phyloP scores from a whole-genome alignment of 1,284 basidiomycete species.

The Caloboletus inedulis region DNA sequence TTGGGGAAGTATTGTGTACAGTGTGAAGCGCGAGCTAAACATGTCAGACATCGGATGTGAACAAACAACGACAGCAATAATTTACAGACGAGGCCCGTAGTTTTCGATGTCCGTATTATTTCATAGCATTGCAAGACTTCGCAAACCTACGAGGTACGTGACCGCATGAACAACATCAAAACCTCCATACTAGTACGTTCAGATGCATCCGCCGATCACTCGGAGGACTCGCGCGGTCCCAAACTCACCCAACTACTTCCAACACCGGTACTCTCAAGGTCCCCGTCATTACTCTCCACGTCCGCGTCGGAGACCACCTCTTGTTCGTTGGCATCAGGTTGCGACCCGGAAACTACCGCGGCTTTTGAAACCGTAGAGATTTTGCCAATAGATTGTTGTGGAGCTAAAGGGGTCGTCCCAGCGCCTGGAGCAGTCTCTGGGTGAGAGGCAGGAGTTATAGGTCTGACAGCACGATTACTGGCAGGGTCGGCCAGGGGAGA shows the following conservation, averaged over 20 bases:
- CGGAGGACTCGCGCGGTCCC: constrained; percentile 23
- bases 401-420: not conserved
- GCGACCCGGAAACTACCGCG: constrained; percentile 2
- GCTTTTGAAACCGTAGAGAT: not conserved
- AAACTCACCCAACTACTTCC: constrained; percentile 70
- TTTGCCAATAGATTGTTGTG: constrained; percentile 9
- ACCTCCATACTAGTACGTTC: not conserved
- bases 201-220: constrained; percentile 11
- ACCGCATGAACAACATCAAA: not conserved
- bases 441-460: constrained; percentile 16
- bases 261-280: constrained; percentile 38
- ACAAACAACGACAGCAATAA: constrained; percentile 2
- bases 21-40: not conserved
- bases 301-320: constrained; percentile 59
- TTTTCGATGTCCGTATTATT: not conserved
- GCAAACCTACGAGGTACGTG: not conserved
- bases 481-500: constrained; percentile 28
- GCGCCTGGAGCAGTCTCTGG: not conserved
- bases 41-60: not conserved
- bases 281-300: constrained; percentile 58
- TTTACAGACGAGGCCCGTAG: constrained; percentile 18
- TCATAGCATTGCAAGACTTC: not conserved
- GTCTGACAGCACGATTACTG: constrained; percentile 21
- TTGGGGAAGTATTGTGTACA: not conserved
- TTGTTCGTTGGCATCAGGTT: constrained; percentile 25